Conservation (phyloP, 805 yeast species). For the Danielozyma ontarioensis region DNA sequence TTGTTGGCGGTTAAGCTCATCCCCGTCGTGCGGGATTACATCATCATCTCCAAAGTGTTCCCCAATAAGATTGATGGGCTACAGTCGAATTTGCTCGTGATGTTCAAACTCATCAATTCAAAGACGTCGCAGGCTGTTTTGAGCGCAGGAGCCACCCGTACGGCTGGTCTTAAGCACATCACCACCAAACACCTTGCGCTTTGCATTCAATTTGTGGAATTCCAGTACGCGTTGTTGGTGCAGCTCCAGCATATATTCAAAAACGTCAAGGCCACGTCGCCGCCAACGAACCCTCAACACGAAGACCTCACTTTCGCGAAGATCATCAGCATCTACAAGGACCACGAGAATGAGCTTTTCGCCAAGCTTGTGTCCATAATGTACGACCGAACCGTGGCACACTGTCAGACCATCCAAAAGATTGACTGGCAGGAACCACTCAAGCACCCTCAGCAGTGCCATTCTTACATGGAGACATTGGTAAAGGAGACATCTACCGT, state of each 20-base stretch:
- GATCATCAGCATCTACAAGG: constrained; percentile 40
- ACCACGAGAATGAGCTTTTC: constrained; percentile 60
- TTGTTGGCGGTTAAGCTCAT: constrained; percentile 17
- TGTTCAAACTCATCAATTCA: constrained; percentile 43
- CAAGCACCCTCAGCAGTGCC: constrained; percentile 43
- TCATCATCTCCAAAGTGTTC: constrained; percentile 53
- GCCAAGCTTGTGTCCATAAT: constrained; percentile 63
- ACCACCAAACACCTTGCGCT: constrained; percentile 68
- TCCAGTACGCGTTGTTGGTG: constrained; percentile 31
- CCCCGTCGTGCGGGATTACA: constrained; percentile 41
- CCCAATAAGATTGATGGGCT: constrained; percentile 39
- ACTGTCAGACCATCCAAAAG: constrained; percentile 41
- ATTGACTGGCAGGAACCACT: constrained; percentile 49
- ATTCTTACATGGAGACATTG: constrained; percentile 58
- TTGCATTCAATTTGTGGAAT: constrained; percentile 59
- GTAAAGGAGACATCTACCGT: constrained; percentile 66
- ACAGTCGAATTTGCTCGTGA: constrained; percentile 43
- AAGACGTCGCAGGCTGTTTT: constrained; percentile 56
- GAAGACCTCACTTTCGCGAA: constrained; percentile 26
- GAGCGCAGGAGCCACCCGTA: constrained; percentile 70
- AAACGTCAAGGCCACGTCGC: background rate
- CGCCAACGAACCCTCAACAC: constrained; percentile 1
- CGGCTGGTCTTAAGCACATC: constrained; percentile 70
- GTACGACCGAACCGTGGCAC: constrained; percentile 56
- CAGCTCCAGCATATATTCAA: constrained; percentile 18